These are phyloP conservation scores for Saccharomyces hybrid DNA, from an alignment of 1,139 yeast genomes.

Conservation along the genomic window DNA sequence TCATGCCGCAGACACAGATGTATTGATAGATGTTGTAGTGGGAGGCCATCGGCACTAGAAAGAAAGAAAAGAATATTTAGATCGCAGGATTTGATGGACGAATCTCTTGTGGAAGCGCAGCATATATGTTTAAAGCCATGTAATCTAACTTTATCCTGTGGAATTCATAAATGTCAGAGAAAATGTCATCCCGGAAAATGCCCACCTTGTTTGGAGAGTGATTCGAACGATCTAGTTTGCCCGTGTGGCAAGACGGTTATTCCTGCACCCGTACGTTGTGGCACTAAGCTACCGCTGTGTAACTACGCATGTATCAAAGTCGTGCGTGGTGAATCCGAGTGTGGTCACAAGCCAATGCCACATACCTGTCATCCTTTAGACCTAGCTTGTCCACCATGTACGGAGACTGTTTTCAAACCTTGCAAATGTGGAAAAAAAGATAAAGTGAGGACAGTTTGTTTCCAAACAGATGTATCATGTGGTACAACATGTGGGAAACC, in stretches of 20 bases:
- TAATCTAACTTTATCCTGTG: conserved; percentile 60
- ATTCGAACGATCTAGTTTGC: conserved; percentile 74
- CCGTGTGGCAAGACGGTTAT: conserved; percentile 77
- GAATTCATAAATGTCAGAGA: conserved; percentile 62
- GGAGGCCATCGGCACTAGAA: conserved; percentile 52
- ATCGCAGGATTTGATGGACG: conserved; percentile 36
- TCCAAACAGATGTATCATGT: conserved; percentile 63
- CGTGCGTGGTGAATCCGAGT: conserved; percentile 36
- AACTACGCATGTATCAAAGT: conserved; percentile 56
- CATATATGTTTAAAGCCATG: conserved; percentile 75
- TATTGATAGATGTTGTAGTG: conserved; percentile 58
- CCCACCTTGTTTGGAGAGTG: conserved; percentile 75
- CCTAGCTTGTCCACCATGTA: conserved; percentile 69
- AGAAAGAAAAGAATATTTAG: conserved; percentile 46
- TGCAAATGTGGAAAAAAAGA: conserved; percentile 67
- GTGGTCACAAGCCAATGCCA: conserved; percentile 71
- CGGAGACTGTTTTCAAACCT: conserved; percentile 49
- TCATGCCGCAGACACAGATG: conserved; percentile 82
- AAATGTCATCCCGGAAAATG: conserved; percentile 83
- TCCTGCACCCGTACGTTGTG: conserved; percentile 86
- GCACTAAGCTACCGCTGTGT: conserved; percentile 63
- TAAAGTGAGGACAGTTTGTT: conserved; percentile 57
- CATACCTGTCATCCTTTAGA: conserved; percentile 71
- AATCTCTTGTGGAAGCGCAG: conserved; percentile 59
- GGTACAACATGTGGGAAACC: conserved; percentile 54